Evolutionary conservation across 2,329 filamentous ascomycete species (phyloP), one percentile per base, ranked within the genome.

Genomic region (Colletotrichum orchidophilum): DNA sequence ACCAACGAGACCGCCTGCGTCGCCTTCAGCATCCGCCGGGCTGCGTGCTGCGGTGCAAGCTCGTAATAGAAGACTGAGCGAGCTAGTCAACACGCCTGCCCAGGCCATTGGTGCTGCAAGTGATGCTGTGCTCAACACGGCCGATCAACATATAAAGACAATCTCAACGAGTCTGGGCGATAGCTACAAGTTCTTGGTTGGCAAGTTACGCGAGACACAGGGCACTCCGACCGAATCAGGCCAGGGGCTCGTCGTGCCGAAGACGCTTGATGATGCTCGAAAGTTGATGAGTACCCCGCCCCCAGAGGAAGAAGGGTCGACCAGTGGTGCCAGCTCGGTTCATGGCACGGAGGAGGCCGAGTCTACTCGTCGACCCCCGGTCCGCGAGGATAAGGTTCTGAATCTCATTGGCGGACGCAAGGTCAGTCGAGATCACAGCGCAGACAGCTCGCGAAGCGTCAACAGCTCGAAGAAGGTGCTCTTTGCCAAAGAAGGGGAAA

Each of bases 171-270:
- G 94, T 58, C 85, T 98, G 4, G 95, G 96, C 71, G 95, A 94
- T 77, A 98, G 95, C 79, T 97, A 98, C 83, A 96, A 95, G 71
- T 97, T 98, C 79, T 84, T 99, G 27, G 90, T 99, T 65, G 96
- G 96, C 18, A 94, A 95, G 75, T 86, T 98, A 24, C 94, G 93
- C 73, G 95, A 97, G 79, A 86, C 91, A 75, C 83, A 90, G 78
- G 80, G 86, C 75, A 76, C 82, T 76, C 75, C 77, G 13, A 78
- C 81, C 2, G 81, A 82, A 31, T 80, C 82, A 6, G 81, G 83
- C 26, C 81, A 81, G 54, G 83, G 87, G 18, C 87, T 91, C 2
- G 82, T 90, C 7, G 87, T 97, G 0, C 96, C 96, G 1, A 96
- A 94, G 77, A 99, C 96, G 1, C 85, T 99, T 0, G 96, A 97